Evolutionary conservation across 202 grass and related monocot genomes (phyloP).

Genomic region (Schoenoplectus tabernaemontani): DNA sequence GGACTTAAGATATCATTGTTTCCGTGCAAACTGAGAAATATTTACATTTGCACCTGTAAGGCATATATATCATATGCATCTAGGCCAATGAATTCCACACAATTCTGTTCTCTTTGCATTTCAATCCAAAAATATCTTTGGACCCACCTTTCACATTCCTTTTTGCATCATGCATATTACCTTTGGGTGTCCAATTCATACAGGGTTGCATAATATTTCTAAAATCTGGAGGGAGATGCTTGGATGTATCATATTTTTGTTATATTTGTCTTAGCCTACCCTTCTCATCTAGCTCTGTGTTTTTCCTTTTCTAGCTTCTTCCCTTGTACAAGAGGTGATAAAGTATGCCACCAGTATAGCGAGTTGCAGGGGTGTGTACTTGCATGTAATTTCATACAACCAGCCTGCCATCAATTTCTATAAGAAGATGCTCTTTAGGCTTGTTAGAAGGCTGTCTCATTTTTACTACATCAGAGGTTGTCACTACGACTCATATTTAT

Average conservation of each 20-base stretch:
- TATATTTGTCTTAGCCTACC: background rate
- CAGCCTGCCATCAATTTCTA: slow-evolving; percentile 93
- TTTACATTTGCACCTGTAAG: background rate
- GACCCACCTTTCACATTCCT: background rate
- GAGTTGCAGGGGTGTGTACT: slow-evolving; percentile 83
- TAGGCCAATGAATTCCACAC: background rate
- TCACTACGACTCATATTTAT: slow-evolving; percentile 95
- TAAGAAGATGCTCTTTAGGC: slow-evolving; percentile 93
- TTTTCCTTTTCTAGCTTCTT: slow-evolving; percentile 58
- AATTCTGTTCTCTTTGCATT: background rate
- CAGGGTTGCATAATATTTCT: background rate
- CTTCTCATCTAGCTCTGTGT: slow-evolving; percentile 10
- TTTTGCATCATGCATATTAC: background rate
- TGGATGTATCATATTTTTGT: background rate
- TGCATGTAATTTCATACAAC: slow-evolving; percentile 98
- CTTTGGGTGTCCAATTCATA: background rate
- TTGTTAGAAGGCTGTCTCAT: slow-evolving; percentile 62
- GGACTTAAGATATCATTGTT: background rate
- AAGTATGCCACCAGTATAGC: slow-evolving; percentile 85
- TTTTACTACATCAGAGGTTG: slow-evolving; percentile 92
- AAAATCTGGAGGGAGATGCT: background rate
- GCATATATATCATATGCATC: background rate
- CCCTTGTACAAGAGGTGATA: slow-evolving; percentile 81
- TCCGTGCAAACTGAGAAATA: background rate
- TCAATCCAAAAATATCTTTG: background rate